Base-by-base conservation (phyloP, 495 filamentous ascomycete genomes). In the Echria macrotheca region DNA sequence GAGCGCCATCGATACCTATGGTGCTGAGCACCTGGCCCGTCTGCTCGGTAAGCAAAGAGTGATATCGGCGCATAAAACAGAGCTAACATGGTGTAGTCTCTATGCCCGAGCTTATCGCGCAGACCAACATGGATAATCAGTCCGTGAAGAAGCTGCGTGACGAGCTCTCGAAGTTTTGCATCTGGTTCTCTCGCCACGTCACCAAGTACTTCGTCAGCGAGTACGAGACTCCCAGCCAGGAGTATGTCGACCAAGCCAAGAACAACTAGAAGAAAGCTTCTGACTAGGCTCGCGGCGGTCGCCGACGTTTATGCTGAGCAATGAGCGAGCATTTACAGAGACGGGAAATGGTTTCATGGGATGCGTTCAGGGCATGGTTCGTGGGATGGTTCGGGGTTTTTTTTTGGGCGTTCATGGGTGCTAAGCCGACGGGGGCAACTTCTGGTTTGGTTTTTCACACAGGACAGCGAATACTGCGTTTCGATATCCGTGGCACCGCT, bases 51-150 rank as follows among this genome's bases (percentile, higher is more conserved):
- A 18, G 10, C 49, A 11, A n/a, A n/a, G n/a, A n/a, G n/a, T n/a
- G n/a, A n/a, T n/a, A n/a, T n/a, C n/a, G n/a, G n/a, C n/a, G n/a
- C n/a, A n/a, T n/a, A n/a, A n/a, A n/a, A 7, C 15, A 10, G 5
- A 21, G 24, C 38, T 41, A 24, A 41, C 38, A 1, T 3, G 7
- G n/a, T 18, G 5, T 48, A 96, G 93, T 95, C 9, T 83, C 83
- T 6, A 80, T 98, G 54, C 93, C 94, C 0, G 93, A 98, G 65
- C 80, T 97, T 22, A 81, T 98, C 54, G 90, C 89, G 14, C 91
- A 96, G 63, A 98, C 93, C 24, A 96, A 96, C 66, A 95, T 98
- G 93, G 93, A 97, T 60, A 71, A 80, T 21, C 89, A 91, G 65
- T 87, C 87, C 7, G 86, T 93, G 41, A 86, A 82, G 53, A 84